Base-by-base conservation (phyloP, 1,284 basidiomycete species). In the Cutaneotrichosporon arboriforme region DNA sequence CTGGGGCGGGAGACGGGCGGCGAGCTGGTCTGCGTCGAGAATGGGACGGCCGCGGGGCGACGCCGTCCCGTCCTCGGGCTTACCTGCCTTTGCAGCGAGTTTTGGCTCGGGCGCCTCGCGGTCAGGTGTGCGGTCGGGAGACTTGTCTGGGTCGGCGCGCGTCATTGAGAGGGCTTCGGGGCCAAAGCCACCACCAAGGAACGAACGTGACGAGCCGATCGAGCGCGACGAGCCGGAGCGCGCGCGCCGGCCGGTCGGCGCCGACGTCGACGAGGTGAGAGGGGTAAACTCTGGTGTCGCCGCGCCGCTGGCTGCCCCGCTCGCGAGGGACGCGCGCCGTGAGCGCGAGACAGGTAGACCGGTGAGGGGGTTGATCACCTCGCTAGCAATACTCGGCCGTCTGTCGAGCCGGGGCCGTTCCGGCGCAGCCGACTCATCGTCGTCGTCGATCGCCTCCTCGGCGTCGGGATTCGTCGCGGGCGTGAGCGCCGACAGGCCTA, bases 341-440 rank as follows among this genome's bases (percentile, higher is more conserved):
- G 45, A 47, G 34, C 46, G 35, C n/a, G 31, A 47, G 2, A 39
- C 63, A 7, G 69, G 69, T 33, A 65, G 46, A 10, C 71, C 69
- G 1, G 70, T 72, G 18, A 73, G 57, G 2, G 72, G 72, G 49
- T 74, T 74, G 54, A 74, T 66, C 17, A 73, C 59, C 52, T 70
- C 69, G 20, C 61, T 61, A 9, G 44, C 46, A 18, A 50, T 40
- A 12, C 39, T 37, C 22, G 46, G 42, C 20, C 45, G 22, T 20
- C 39, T 22, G 38, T 35, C 26, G 9, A 34, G 26, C 40, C 18
- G 41, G n/a, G 15, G 31, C n/a, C n/a, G 26, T 14, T 12, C 10
- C 8, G 35, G 38, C 38, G 15, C 10, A n/a, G n/a, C 5, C 12
- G 15, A 22, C 8, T 14, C 21, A 14, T 42, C 44, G 18, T 49